phyloP scores from a whole-genome alignment of 768 basidiomycete species.

The Boletus vermiculosoides region DNA sequence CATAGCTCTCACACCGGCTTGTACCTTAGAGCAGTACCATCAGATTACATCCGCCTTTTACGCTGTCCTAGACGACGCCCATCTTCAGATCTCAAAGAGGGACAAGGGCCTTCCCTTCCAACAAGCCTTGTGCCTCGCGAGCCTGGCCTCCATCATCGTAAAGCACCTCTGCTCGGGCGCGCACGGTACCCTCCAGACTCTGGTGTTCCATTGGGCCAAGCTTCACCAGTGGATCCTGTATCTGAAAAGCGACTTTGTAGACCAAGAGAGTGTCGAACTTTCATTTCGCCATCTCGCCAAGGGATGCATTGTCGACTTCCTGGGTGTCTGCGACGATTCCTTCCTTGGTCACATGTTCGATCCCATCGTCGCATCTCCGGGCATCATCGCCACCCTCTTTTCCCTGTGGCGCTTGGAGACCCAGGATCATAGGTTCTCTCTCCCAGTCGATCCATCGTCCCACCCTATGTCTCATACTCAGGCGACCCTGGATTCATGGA shows the following conservation, averaged over 20 bases:
- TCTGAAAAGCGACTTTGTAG: slow-evolving; percentile 23
- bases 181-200: background rate
- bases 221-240: slow-evolving; percentile 28
- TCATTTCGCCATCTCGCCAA: slow-evolving; percentile 24
- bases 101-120: slow-evolving; percentile 14
- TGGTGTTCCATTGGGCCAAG: slow-evolving; percentile 19
- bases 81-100: slow-evolving; percentile 17
- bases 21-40: slow-evolving; percentile 18
- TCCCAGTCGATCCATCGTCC: slow-evolving; percentile 1
- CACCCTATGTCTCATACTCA: slow-evolving; percentile 8
- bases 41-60: slow-evolving; percentile 22
- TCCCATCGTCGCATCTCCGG: slow-evolving; percentile 15
- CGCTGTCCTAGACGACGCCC: slow-evolving; percentile 15
- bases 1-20: slow-evolving; percentile 21
- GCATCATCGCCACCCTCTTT: slow-evolving; percentile 21
- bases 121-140: slow-evolving; percentile 22
- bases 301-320: slow-evolving; percentile 18
- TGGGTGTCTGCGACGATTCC: slow-evolving; percentile 18
- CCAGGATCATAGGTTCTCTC: slow-evolving; percentile 20
- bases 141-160: slow-evolving; percentile 17
- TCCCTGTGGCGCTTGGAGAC: slow-evolving; percentile 30
- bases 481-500: slow-evolving; percentile 27
- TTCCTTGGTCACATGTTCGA: slow-evolving; percentile 21
- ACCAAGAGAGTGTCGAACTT: slow-evolving; percentile 17
- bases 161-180: slow-evolving; percentile 1